Evolutionary conservation across 495 filamentous ascomycete genomes (phyloP).

Genomic region (Cercophora samala): DNA sequence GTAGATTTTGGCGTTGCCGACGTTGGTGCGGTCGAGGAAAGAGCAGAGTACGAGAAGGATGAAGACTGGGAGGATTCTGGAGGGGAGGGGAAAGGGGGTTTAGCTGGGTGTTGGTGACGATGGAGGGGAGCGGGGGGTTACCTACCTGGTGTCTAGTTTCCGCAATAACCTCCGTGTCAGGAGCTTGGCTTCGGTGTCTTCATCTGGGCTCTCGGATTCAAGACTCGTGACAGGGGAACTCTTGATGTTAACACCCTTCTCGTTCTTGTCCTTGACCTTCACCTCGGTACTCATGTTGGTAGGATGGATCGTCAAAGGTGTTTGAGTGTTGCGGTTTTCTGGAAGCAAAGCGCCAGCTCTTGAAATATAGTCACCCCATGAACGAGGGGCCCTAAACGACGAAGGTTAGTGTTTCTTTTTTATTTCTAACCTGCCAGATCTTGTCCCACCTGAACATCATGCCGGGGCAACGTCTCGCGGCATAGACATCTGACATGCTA

Average conservation of each 20-base stretch:
- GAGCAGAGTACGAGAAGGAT: slow-evolving; percentile 48
- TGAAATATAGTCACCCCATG: neutral
- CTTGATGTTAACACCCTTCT: slow-evolving; percentile 11
- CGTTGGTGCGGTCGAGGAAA: slow-evolving; percentile 77
- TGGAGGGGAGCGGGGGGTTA: neutral
- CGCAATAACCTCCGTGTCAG: neutral
- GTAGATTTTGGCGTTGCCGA: slow-evolving; percentile 80
- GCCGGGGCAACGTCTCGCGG: neutral
- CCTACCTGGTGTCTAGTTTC: slow-evolving; percentile 4
- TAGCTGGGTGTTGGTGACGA: neutral
- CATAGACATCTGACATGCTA: neutral
- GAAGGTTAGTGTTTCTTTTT: neutral
- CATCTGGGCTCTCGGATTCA: neutral
- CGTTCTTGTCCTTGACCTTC: slow-evolving; percentile 5
- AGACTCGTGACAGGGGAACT: neutral
- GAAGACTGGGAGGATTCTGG: slow-evolving; percentile 49
- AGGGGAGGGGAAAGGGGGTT: neutral
- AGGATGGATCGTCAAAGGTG: neutral
- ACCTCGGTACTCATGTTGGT: neutral
- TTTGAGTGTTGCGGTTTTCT: neutral
- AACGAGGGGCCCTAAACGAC: neutral
- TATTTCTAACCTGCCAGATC: neutral
- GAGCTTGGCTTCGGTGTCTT: neutral
- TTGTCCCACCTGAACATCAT: slow-evolving; percentile 1
- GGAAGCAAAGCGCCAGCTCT: neutral